phyloP scores from a whole-genome alignment of 495 filamentous ascomycete genomes.

The Aspergillus affinis region DNA sequence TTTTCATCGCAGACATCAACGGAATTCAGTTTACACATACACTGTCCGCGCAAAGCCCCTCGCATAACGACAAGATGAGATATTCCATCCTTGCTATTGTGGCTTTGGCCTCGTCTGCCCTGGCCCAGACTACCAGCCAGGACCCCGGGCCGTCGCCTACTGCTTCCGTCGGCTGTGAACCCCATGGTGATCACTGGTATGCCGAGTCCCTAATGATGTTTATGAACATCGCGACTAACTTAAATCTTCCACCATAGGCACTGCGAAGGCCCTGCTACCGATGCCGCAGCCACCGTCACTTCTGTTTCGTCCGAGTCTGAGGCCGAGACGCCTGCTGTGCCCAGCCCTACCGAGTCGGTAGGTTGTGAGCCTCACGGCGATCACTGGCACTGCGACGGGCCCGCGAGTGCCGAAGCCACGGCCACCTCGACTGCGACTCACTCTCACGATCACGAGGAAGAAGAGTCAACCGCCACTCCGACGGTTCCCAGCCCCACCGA shows the following conservation, averaged over 20 bases:
- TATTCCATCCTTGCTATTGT: constrained; percentile 18
- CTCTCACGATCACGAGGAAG: constrained; percentile 6
- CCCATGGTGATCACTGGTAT: constrained; percentile 35
- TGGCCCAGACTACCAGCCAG: constrained; percentile 11
- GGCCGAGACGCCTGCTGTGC: constrained; percentile 14
- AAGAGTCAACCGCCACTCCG: constrained; percentile 10
- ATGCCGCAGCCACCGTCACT: background rate
- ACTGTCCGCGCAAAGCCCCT: background rate
- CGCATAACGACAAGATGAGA: constrained; percentile 16
- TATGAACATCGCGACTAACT: background rate
- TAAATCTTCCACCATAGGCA: constrained; percentile 16
- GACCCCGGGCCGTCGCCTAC: constrained; percentile 31
- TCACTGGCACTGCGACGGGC: constrained; percentile 33
- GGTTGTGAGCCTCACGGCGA: constrained; percentile 32
- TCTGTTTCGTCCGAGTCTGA: constrained; percentile 1
- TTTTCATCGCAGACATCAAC: constrained; percentile 1
- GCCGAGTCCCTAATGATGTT: background rate
- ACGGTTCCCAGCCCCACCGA: constrained; percentile 26
- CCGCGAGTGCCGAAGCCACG: constrained; percentile 7
- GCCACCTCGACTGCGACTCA: constrained; percentile 4
- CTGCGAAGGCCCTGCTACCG: constrained; percentile 24
- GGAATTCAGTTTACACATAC: background rate
- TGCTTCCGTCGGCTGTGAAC: constrained; percentile 31
- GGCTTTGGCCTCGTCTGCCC: constrained; percentile 17
- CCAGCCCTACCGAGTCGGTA: constrained; percentile 27